These are phyloP conservation scores for Fusarium camptoceras DNA, from an alignment of 2,329 filamentous ascomycete genomes.

Conservation along the genomic window DNA sequence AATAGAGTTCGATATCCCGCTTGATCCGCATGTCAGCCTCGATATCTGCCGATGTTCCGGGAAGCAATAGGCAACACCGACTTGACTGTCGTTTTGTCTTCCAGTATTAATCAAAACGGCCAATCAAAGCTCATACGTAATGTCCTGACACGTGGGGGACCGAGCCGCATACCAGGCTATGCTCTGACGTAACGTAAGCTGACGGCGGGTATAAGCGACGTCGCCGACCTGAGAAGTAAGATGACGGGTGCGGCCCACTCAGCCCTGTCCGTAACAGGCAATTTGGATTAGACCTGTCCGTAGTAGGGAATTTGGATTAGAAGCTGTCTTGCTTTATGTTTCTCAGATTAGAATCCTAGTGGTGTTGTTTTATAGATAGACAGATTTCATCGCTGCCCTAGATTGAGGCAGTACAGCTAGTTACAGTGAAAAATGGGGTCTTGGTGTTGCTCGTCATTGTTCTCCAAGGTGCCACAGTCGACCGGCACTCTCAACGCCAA, in stretches of 20 bases:
- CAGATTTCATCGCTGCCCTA: too few relatives aligned
- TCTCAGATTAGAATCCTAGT: too few relatives aligned
- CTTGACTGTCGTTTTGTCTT: background rate
- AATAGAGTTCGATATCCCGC: background rate
- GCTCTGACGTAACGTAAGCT: background rate
- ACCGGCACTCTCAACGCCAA: too few relatives aligned
- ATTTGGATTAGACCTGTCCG: background rate
- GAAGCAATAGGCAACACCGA: background rate
- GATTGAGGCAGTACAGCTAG: too few relatives aligned
- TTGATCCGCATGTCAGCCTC: background rate
- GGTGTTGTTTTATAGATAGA: background rate
- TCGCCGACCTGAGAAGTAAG: background rate
- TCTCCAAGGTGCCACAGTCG: too few relatives aligned
- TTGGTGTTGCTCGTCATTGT: too few relatives aligned
- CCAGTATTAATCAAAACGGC: background rate
- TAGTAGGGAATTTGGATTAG: background rate
- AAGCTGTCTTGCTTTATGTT: background rate
- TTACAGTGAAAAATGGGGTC: too few relatives aligned
- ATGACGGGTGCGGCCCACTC: background rate
- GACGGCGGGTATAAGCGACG: background rate
- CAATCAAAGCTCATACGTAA: background rate
- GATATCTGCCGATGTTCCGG: background rate
- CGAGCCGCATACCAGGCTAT: background rate
- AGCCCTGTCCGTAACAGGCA: background rate
- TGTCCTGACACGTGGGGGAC: background rate